A percentile compares a stretch with the other conserved stretches of the same genome.
phyloP scores from a whole-genome alignment of 1,284 basidiomycete genomes.

The Irpex sp. region DNA sequence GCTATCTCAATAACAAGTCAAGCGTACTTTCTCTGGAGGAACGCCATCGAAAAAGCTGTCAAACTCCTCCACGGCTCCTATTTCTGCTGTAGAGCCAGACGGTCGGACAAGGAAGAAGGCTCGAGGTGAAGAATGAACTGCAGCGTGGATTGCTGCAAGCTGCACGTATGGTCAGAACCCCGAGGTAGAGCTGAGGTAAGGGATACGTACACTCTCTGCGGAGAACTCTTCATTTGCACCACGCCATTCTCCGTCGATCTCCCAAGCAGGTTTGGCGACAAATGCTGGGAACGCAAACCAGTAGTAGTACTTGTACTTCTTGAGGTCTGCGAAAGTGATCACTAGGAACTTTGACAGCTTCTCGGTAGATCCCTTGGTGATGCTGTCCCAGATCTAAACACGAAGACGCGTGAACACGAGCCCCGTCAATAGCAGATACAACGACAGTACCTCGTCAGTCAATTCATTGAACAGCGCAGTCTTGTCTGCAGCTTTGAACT shows the following conservation, averaged over 20 bases:
- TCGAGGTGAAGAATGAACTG: constrained; percentile 36
- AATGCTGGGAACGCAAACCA: constrained; percentile 98
- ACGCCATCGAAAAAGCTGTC: constrained; percentile 45
- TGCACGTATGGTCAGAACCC: constrained; percentile 16
- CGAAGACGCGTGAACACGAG: background rate
- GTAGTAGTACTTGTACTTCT: constrained; percentile 97
- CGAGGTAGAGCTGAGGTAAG: too few species aligned
- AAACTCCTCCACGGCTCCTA: constrained; percentile 53
- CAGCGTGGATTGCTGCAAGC: constrained; percentile 46
- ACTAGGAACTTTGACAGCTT: constrained; percentile 77
- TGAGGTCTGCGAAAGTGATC: constrained; percentile 93
- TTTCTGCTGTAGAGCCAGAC: constrained; percentile 26
- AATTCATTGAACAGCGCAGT: constrained; percentile 72
- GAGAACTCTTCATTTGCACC: constrained; percentile 35
- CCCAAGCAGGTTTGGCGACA: constrained; percentile 82
- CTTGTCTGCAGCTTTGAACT: constrained; percentile 91
- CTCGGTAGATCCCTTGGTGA: constrained; percentile 43
- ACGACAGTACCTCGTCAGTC: constrained; percentile 47
- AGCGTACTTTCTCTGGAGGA: constrained; percentile 33
- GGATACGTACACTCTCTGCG: constrained; percentile 30
- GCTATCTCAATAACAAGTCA: background rate
- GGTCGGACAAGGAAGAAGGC: constrained; percentile 59
- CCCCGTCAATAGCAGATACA: background rate
- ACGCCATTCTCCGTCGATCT: constrained; percentile 58
- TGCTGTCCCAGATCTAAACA: constrained; percentile 60